phyloP scores from a whole-genome alignment of 495 filamentous ascomycete genomes.

The Aspergillus campestris region DNA sequence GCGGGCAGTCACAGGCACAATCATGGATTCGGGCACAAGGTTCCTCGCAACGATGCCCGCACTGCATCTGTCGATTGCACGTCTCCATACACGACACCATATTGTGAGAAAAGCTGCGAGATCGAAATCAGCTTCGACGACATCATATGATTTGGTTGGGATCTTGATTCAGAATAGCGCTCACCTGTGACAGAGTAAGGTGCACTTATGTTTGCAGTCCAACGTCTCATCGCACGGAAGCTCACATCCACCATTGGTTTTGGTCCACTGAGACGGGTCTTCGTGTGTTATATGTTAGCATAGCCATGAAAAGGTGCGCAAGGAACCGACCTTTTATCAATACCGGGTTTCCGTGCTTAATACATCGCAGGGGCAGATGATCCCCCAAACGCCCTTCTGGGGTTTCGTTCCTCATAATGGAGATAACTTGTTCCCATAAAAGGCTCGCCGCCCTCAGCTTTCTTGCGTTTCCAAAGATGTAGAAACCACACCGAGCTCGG shows the following conservation, averaged over 20 bases:
- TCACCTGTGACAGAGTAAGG: constrained; percentile 32
- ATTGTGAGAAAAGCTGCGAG: constrained; percentile 22
- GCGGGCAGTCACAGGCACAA: constrained; percentile 12
- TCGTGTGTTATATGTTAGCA: constrained; percentile 1
- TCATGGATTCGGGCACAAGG: constrained; percentile 11
- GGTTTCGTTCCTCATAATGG: constrained; percentile 18
- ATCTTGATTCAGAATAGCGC: not conserved
- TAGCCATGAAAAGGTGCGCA: not conserved
- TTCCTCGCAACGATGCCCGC: constrained; percentile 22
- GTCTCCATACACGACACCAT: constrained; percentile 18
- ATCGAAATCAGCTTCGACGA: not conserved
- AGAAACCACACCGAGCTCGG: constrained; percentile 76
- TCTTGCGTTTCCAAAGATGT: constrained; percentile 73
- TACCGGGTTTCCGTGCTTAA: constrained; percentile 26
- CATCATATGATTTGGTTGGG: not conserved
- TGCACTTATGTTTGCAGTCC: constrained; percentile 34
- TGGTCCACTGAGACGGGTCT: constrained; percentile 42
- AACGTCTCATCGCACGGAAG: constrained; percentile 22
- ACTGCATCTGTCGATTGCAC: constrained; percentile 20
- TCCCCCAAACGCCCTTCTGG: constrained; percentile 21
- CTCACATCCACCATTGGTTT: constrained; percentile 42
- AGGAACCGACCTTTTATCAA: constrained; percentile 14
- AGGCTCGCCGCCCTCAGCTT: constrained; percentile 31
- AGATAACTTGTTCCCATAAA: constrained; percentile 32
- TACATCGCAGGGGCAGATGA: constrained; percentile 32